Base-by-base conservation (phyloP, 2,329 filamentous ascomycete genomes). In the Dendrostoma leiphaemia region DNA sequence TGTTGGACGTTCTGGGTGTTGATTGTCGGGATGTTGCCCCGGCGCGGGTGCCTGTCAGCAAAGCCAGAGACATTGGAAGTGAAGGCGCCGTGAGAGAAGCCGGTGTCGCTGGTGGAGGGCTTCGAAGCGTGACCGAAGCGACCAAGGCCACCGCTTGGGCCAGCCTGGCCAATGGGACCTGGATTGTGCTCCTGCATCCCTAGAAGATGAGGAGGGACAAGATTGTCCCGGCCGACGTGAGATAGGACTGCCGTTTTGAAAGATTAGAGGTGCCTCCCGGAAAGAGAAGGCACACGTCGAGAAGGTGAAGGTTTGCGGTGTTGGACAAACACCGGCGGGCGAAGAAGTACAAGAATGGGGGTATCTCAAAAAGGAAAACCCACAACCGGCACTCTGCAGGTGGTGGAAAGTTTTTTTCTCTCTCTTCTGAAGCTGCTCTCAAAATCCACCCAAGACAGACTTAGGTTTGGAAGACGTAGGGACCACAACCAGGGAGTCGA, bases 21-120 rank as follows among this genome's bases (percentile, higher is more conserved):
- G 76, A 97, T 96, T 60, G 88, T 86, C 60, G 93, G 91, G 66
- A 97, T 89, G 74, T 95, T 96, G 59, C 80, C 82, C 63, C 91
- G 84, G 65, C 92, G 88, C 62, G 89, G 85, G 72, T 95, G 91
- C 66, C 92, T 85, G 70, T 96, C 91, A 61, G 86, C 88, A 67
- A 96, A 96, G 58, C 90, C 89, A 64, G 84, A 82, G 62, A 91
- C 80, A 74, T 96, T 95, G 54, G 90, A 93, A 67, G 86, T 86
- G 74, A 95, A 97, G 56, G 92, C 91, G 61, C 90, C 91, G 70
- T 96, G 91, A 46, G 92, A 96, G 74, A 96, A 96, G 61, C 91
- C 91, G 45, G 90, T 94, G 64, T 92, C 88, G 68, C 90, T 85
- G 72, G 83, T 90, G 60, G 88, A 89, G 59, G 90, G 86, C 77